Percentiles rank a stretch among this genome's conserved stretches.
Conservation (phyloP, 306 rosid species). For the Castanopsis chinensis region DNA sequence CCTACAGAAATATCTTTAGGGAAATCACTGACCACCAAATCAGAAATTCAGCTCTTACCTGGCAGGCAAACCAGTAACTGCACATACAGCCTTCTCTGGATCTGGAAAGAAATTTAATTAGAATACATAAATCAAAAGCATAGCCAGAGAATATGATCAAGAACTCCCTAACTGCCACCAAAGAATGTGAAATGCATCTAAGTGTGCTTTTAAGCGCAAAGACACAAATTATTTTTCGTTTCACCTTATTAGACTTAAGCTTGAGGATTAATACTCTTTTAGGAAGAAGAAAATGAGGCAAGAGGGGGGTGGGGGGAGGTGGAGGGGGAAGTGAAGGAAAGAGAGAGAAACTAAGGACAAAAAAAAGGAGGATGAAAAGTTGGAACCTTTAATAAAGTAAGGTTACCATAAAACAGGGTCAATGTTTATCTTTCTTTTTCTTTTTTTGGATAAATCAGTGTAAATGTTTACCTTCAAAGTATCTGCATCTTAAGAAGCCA, state of each 20-base stretch:
- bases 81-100: constrained; percentile 80
- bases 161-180: constrained; percentile 14
- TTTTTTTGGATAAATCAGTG: not conserved
- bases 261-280: not conserved
- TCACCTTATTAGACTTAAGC: not conserved
- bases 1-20: not conserved
- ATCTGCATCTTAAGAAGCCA: no score
- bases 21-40: constrained; percentile 16
- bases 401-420: not conserved
- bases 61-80: constrained; percentile 90
- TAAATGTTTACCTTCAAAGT: not conserved
- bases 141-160: not conserved
- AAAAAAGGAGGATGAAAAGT: not conserved
- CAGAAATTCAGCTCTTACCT: constrained; percentile 58
- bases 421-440: no score
- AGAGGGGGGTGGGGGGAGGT: no score
- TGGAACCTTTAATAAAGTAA: not conserved
- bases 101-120: constrained; percentile 46
- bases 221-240: not conserved
- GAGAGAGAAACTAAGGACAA: not conserved
- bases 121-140: constrained; percentile 11
- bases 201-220: not conserved
- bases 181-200: constrained; percentile 3
- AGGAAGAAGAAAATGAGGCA: not conserved
- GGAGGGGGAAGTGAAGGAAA: not conserved